Conservation (phyloP, 768 basidiomycete genomes). For the Rickenella mellea region DNA sequence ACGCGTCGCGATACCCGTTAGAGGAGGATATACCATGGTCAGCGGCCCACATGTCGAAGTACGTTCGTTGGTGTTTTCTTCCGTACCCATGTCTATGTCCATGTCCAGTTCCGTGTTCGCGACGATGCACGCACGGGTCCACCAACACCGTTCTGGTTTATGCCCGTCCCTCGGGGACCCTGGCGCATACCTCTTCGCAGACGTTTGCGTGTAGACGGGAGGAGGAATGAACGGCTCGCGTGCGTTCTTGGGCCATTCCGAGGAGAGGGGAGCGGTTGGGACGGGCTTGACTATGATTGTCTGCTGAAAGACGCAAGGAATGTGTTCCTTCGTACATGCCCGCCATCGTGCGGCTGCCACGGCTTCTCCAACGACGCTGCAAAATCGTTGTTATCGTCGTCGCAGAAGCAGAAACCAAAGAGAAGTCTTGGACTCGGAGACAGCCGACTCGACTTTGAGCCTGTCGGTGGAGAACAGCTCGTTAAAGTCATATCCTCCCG, state of each 20-base stretch:
- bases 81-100: constrained; percentile 3
- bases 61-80: constrained; percentile 51
- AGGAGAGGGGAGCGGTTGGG: constrained; percentile 23
- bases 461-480: too few species aligned
- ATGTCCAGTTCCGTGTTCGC: neutral
- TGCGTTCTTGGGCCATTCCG: constrained; percentile 12
- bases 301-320: constrained; percentile 24
- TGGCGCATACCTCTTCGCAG: too few species aligned
- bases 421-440: too few species aligned
- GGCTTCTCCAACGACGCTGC: constrained; percentile 38
- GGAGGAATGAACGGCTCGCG: constrained; percentile 1
- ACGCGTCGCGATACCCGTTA: too few species aligned
- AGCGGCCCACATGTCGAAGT: constrained; percentile 34
- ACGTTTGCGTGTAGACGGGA: too few species aligned
- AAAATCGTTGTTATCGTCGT: constrained; percentile 47
- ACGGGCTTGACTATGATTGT: constrained; percentile 2
- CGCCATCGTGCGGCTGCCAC: constrained; percentile 24
- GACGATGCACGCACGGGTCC: too few species aligned
- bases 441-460: too few species aligned
- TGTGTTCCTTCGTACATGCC: constrained; percentile 35
- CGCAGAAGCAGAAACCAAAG: too few species aligned
- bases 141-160: too few species aligned
- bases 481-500: too few species aligned
- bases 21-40: neutral
- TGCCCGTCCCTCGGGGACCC: constrained; percentile 43